Evolutionary conservation across 2,329 filamentous ascomycete genomes (phyloP).

Genomic region (Ophiostoma quercus): DNA sequence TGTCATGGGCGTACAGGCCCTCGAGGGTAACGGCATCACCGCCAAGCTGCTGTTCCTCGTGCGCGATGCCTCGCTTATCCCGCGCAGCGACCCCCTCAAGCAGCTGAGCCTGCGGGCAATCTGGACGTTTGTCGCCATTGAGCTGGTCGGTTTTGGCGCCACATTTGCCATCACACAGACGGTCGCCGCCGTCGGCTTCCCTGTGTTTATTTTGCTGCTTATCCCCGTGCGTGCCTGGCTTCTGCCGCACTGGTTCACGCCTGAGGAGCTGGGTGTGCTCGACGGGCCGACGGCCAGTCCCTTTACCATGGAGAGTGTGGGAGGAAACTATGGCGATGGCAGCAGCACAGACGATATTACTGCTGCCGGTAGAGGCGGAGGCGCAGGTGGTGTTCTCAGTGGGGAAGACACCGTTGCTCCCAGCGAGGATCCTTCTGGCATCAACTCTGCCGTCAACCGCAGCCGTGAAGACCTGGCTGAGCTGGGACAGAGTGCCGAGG

Average conservation of each 20-base stretch:
- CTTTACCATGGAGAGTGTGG: conserved; percentile 72
- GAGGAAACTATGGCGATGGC: conserved; percentile 39
- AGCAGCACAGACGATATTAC: conserved; percentile 2
- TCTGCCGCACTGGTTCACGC: conserved; percentile 56
- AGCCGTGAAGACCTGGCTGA: conserved; percentile 24
- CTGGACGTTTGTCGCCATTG: conserved; percentile 65
- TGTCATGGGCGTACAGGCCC: conserved; percentile 75
- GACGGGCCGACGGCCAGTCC: conserved; percentile 71
- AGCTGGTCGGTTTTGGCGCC: conserved; percentile 65
- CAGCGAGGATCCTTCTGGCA: conserved; percentile 9
- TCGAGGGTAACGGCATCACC: conserved; percentile 72
- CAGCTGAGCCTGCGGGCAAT: conserved; percentile 49
- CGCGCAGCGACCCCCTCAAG: conserved; percentile 52
- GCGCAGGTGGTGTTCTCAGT: not conserved
- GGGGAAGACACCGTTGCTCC: conserved; percentile 16
- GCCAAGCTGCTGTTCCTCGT: conserved; percentile 65
- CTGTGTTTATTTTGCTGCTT: conserved; percentile 64
- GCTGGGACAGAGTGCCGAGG: conserved; percentile 21
- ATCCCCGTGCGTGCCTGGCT: conserved; percentile 62
- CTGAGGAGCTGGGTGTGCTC: conserved; percentile 55
- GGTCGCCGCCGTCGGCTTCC: conserved; percentile 75
- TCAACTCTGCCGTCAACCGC: conserved; percentile 12
- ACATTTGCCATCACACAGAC: conserved; percentile 80
- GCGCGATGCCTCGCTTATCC: conserved; percentile 59
- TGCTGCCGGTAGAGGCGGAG: not conserved